A percentile compares a stretch with the other conserved stretches of the same genome.
phyloP scores from a whole-genome alignment of 73 alveolate species.

The Blepharisma stoltei region DNA sequence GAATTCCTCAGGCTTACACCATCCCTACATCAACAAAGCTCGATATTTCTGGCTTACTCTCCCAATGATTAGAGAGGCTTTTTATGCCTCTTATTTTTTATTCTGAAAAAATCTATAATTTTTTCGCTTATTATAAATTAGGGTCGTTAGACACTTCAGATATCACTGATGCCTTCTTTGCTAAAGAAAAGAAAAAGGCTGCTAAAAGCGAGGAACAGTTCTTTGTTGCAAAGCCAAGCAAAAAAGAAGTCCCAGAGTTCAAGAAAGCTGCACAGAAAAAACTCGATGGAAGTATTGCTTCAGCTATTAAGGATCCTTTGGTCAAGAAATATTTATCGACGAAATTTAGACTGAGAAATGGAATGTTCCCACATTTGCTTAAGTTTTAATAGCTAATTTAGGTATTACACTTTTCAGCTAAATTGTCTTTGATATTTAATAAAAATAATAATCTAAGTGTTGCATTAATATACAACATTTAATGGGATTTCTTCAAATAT shows the following conservation, averaged over 20 bases:
- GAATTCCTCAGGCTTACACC: constrained; percentile 85
- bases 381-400: neutral
- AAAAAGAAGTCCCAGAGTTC: constrained; percentile 5
- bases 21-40: constrained; percentile 84
- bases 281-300: neutral
- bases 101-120: too few relatives aligned
- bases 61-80: too few relatives aligned
- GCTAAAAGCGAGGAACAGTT: neutral
- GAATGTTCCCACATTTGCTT: constrained; percentile 22
- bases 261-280: constrained; percentile 5
- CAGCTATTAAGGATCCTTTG: neutral
- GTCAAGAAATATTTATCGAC: constrained; percentile 9
- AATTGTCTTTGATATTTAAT: neutral
- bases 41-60: constrained; percentile 58
- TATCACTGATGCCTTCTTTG: neutral
- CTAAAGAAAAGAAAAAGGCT: constrained; percentile 9
- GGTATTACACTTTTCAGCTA: neutral
- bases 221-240: neutral
- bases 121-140: neutral
- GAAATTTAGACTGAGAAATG: constrained; percentile 10
- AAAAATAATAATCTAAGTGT: too few relatives aligned
- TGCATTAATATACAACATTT: too few relatives aligned
- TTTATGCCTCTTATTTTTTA: too few relatives aligned
- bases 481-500: too few relatives aligned
- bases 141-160: neutral